These are phyloP conservation scores for Chenopodium album DNA, from an alignment of 148 eudicot genomes.

Conservation along the genomic window DNA sequence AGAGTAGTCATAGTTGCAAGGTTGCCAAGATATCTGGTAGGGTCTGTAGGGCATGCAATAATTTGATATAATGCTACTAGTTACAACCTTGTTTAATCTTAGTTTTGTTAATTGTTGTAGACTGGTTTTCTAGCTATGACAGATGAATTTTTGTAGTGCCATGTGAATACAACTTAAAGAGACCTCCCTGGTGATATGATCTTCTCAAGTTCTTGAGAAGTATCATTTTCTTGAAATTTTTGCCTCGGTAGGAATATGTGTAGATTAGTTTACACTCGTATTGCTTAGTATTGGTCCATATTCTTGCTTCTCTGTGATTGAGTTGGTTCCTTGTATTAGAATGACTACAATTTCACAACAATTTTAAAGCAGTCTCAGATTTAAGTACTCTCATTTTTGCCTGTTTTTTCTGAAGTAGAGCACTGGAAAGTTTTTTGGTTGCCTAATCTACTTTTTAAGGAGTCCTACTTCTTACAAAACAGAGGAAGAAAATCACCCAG, in stretches of 20 bases:
- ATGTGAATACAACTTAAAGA: not conserved
- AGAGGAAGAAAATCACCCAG: not conserved
- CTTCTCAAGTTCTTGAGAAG: not conserved
- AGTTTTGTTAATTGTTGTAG: not conserved
- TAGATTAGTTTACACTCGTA: no score
- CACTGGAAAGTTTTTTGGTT: not conserved
- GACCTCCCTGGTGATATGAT: not conserved
- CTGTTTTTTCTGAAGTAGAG: no score
- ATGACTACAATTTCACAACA: no score
- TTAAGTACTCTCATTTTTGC: no score
- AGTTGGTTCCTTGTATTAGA: not conserved
- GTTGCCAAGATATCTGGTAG: not conserved
- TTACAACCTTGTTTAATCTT: not conserved
- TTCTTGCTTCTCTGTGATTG: not conserved
- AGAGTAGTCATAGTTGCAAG: not conserved
- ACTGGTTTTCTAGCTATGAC: not conserved
- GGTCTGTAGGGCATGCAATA: not conserved
- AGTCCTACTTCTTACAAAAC: not conserved
- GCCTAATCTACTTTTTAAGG: not conserved
- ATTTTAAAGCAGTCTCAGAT: no score
- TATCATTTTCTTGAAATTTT: no score
- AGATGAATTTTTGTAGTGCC: no score
- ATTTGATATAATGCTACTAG: not conserved
- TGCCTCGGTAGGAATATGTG: no score
- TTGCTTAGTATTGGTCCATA: not conserved